Evolutionary conservation across 2,329 filamentous ascomycete genomes (phyloP).

Genomic region (Cyanodermella asteris): DNA sequence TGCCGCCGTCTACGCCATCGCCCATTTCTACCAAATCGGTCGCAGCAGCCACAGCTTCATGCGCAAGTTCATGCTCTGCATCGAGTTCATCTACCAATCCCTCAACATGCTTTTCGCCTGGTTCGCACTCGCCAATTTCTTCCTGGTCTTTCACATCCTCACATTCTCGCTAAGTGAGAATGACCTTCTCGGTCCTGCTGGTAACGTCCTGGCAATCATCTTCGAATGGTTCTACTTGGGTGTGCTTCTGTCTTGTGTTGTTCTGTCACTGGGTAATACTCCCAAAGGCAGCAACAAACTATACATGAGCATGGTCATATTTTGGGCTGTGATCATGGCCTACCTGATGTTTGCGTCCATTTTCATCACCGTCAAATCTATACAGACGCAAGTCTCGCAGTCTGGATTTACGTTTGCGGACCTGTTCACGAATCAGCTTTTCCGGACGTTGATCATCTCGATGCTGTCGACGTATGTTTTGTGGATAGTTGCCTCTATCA

Average conservation of each 20-base stretch:
- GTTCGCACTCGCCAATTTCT: slow-evolving; percentile 98
- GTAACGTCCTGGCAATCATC: slow-evolving; percentile 62
- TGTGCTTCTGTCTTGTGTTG: slow-evolving; percentile 82
- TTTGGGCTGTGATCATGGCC: slow-evolving; percentile 90
- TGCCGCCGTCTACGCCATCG: slow-evolving; percentile 81
- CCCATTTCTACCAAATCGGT: slow-evolving; percentile 92
- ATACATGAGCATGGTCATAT: slow-evolving; percentile 95
- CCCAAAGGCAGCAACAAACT: slow-evolving; percentile 83
- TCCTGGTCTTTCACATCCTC: slow-evolving; percentile 92
- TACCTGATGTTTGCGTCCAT: slow-evolving; percentile 89
- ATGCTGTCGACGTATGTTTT: slow-evolving; percentile 81
- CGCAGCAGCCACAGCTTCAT: slow-evolving; percentile 73
- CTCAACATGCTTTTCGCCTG: slow-evolving; percentile 95
- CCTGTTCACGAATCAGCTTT: slow-evolving; percentile 69
- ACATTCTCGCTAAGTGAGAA: slow-evolving; percentile 58
- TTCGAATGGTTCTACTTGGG: slow-evolving; percentile 95
- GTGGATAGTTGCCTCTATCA: slow-evolving; percentile 72
- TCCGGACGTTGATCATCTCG: slow-evolving; percentile 85
- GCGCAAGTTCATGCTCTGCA: slow-evolving; percentile 69
- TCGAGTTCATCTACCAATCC: slow-evolving; percentile 89
- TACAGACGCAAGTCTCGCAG: slow-evolving; percentile 45
- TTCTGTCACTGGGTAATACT: slow-evolving; percentile 80
- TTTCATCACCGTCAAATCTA: slow-evolving; percentile 76
- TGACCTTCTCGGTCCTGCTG: slow-evolving; percentile 51
- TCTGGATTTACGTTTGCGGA: slow-evolving; percentile 44